Percentiles rank a stretch among this genome's conserved stretches.
Conservation (phyloP, 768 basidiomycete species). For the Dacryopinax spathularia region DNA sequence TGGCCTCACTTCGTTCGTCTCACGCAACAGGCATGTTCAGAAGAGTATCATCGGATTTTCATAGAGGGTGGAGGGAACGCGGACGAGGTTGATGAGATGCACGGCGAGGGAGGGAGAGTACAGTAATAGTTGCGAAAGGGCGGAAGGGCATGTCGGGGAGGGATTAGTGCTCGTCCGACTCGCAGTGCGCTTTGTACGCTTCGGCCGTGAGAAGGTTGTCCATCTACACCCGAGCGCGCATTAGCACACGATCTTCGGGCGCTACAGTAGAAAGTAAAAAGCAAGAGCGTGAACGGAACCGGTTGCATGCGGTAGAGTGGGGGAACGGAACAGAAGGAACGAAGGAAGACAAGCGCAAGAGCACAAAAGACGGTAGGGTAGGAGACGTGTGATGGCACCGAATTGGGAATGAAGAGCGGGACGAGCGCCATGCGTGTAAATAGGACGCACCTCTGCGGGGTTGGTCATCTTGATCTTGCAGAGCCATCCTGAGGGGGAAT, state of each 20-base stretch:
- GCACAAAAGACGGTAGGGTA: background rate
- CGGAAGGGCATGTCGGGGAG: too few species aligned
- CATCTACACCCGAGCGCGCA: constrained; percentile 30
- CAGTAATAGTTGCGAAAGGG: too few species aligned
- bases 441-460: constrained; percentile 51
- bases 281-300: too few species aligned
- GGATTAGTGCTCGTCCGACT: constrained; percentile 21
- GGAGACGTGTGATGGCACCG: background rate
- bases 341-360: constrained; percentile 4
- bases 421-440: too few species aligned
- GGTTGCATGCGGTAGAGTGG: too few species aligned
- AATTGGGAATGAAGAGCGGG: background rate
- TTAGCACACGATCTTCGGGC: background rate
- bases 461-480: constrained; percentile 78
- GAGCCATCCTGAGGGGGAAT: constrained; percentile 64
- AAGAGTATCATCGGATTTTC: too few species aligned
- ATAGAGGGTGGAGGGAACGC: too few species aligned
- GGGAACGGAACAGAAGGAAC: too few species aligned
- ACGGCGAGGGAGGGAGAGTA: too few species aligned
- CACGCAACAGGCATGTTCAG: too few species aligned
- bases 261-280: too few species aligned
- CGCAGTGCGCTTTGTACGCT: constrained; percentile 54
- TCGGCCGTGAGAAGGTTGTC: constrained; percentile 58
- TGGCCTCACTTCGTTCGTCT: too few species aligned
- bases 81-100: background rate